Evolutionary conservation across 768 basidiomycete species (phyloP), one percentile per base, ranked within the genome.

Genomic region (Leucocoprinus leucothites): DNA sequence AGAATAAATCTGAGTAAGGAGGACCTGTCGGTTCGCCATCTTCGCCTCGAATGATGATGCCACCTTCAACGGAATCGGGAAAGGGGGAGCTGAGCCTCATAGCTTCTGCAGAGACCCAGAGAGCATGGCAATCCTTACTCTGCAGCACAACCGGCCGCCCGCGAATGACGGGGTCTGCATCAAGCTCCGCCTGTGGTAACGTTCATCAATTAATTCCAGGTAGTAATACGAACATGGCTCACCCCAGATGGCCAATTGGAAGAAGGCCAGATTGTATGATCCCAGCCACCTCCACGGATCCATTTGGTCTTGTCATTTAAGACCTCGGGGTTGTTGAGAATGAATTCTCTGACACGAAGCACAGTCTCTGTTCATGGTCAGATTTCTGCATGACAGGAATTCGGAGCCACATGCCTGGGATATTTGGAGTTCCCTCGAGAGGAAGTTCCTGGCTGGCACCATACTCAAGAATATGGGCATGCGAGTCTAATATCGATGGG

Each of bases 261-360:
- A 26, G 73, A 66, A 7, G 78, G 72, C 88, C 88, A 90, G 51
- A 78, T 70, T 1, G 91, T 95, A 68, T 96, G 94, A 67, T 96
- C 91, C 93, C 94, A 96, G 1, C 94, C 94, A 65, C 88, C 83
- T 2, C 92, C 92, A 52, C 84, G 79, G 14, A 96, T 78, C 67
- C 85, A 84, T 59, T 76, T 79, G 19, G 79, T 74, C 13, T 71
- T 78, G 65, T 91, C 79, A 18, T 73, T 70, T 19, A 73, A 66
- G n/a, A 87, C 68, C 40, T 85, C 84, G 0, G 79, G 79, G 57
- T 83, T 77, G 8, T 74, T 67, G 9, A 82, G 67, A 51, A 93
- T 83, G 67, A 82, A 87, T 19, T 78, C 64, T 49, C 78, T 77
- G 35, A 92, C 78, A 43, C 82, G 79, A 1, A 72, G 72, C 35